Conservation (phyloP, 805 yeast species). For the Starmerella tilneyi region DNA sequence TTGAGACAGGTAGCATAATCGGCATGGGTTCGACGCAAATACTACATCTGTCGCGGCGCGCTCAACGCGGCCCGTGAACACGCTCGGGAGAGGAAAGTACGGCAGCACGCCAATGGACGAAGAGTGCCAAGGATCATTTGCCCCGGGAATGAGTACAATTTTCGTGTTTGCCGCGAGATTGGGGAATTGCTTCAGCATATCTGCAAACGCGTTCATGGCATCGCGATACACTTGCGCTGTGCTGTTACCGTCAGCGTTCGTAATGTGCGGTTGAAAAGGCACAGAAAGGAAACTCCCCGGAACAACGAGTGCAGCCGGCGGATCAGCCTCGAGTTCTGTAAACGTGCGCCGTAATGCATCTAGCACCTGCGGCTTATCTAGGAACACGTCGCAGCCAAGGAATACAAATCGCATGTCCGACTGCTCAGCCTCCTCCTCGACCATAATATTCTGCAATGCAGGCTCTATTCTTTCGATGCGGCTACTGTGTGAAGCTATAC, state of each 20-base stretch:
- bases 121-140: conserved; percentile 88
- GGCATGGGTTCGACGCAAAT: conserved; percentile 68
- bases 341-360: conserved; percentile 61
- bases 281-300: conserved; percentile 68
- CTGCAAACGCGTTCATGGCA: conserved; percentile 66
- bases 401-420: conserved; percentile 51
- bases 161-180: conserved; percentile 43
- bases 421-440: conserved; percentile 42
- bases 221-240: conserved; percentile 41
- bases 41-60: conserved; percentile 44
- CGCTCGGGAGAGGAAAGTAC: conserved; percentile 54
- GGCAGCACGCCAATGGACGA: conserved; percentile 62
- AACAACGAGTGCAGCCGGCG: conserved; percentile 62
- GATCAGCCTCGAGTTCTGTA: conserved; percentile 41
- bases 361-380: conserved; percentile 50
- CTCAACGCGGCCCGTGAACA: conserved; percentile 59
- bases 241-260: conserved; percentile 32
- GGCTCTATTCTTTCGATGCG: conserved; percentile 46
- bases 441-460: conserved; percentile 44
- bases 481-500: conserved; percentile 12
- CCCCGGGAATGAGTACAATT: conserved; percentile 73
- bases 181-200: conserved; percentile 50
- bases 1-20: conserved; percentile 70
- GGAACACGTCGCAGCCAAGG: conserved; percentile 62
- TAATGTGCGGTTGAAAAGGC: conserved; percentile 44